Percentiles rank a stretch among this genome's conserved stretches.
These are phyloP conservation scores for Candida dajiaensis DNA, from an alignment of 805 yeast genomes.

Conservation along the genomic window DNA sequence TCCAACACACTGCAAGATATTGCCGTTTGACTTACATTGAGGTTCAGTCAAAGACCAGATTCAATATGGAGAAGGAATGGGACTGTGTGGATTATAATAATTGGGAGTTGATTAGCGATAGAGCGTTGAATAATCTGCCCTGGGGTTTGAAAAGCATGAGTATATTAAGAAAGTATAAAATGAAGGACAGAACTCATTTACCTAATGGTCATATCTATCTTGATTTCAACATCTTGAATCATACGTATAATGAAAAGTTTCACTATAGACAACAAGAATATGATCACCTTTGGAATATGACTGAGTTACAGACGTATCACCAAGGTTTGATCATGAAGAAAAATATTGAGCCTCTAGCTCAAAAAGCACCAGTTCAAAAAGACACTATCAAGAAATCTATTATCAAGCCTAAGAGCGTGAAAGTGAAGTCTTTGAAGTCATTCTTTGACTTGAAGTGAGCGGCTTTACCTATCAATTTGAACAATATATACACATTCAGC, in stretches of 20 bases:
- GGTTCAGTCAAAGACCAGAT: conserved; percentile 5
- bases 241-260: conserved; percentile 2
- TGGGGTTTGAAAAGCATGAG: conserved; percentile 18
- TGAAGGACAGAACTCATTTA: conserved; percentile 2
- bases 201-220: conserved; percentile 5
- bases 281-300: conserved; percentile 16
- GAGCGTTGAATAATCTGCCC: conserved; percentile 6
- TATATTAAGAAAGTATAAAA: conserved; percentile 6
- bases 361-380: background rate
- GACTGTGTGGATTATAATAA: conserved; percentile 9
- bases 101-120: conserved; percentile 13
- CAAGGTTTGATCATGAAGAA: conserved; percentile 14
- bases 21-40: conserved; percentile 18
- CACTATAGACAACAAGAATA: conserved; percentile 4
- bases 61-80: conserved; percentile 16
- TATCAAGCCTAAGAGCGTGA: conserved; percentile 4
- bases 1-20: conserved; percentile 11
- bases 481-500: background rate
- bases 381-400: background rate
- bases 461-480: too few relatives aligned
- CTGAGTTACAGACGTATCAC: conserved; percentile 9
- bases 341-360: background rate
- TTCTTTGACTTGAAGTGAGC: conserved; percentile 17
- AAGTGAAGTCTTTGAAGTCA: conserved; percentile 9
- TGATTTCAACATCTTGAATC: conserved; percentile 17